These are phyloP conservation scores for Coccomyxa sp. DNA, from an alignment of 139 green algal genomes.

Conservation along the genomic window DNA sequence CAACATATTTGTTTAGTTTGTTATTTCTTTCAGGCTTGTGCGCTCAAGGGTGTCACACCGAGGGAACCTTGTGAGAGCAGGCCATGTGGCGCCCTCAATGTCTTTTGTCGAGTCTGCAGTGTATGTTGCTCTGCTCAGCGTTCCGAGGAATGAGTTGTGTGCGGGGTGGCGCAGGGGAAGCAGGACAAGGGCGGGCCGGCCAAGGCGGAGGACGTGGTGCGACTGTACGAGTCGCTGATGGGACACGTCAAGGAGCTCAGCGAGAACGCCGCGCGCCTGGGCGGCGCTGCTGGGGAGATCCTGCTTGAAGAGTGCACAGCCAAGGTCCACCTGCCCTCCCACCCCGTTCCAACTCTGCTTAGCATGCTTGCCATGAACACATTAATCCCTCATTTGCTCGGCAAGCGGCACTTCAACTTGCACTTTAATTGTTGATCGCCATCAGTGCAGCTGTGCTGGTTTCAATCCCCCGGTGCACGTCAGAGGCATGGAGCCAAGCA, in stretches of 20 bases:
- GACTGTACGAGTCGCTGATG: conserved; percentile 41
- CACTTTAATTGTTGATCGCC: not conserved
- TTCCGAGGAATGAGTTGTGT: too few relatives aligned
- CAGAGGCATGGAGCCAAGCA: too few relatives aligned
- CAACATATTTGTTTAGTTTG: too few relatives aligned
- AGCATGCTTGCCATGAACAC: not conserved
- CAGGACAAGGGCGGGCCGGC: conserved; percentile 8
- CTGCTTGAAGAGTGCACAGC: conserved; percentile 49
- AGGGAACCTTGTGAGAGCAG: too few relatives aligned
- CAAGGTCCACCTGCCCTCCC: conserved; percentile 11
- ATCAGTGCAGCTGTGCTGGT: too few relatives aligned
- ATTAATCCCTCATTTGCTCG: not conserved
- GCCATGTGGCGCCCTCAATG: too few relatives aligned
- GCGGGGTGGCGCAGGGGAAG: not conserved
- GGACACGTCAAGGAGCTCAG: conserved; percentile 48
- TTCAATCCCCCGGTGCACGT: too few relatives aligned
- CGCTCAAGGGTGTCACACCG: too few relatives aligned
- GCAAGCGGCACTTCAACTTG: not conserved
- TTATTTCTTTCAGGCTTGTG: too few relatives aligned
- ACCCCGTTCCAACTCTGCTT: not conserved
- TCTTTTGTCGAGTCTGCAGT: too few relatives aligned
- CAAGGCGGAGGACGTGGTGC: conserved; percentile 62
- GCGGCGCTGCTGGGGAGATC: conserved; percentile 50
- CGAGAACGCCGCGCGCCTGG: conserved; percentile 48
- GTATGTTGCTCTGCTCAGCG: too few relatives aligned